phyloP scores from a whole-genome alignment of 2,329 filamentous ascomycete genomes.

The Claviceps humidiphila region DNA sequence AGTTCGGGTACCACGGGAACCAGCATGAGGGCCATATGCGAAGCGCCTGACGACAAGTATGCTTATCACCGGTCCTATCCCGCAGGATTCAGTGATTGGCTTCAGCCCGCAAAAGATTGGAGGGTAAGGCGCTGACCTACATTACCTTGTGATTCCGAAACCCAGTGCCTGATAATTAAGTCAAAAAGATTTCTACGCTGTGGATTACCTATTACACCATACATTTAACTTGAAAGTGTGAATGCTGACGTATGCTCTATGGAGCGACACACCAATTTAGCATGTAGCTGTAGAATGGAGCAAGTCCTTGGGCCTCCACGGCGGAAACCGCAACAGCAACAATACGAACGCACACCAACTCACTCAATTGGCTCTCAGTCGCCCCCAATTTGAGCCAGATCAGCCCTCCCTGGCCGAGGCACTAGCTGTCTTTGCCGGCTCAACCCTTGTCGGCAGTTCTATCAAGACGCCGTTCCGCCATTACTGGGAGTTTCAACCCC shows the following conservation, averaged over 20 bases:
- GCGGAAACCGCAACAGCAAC: slow-evolving; percentile 39
- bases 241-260: not conserved
- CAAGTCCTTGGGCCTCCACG: slow-evolving; percentile 39
- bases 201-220: not conserved
- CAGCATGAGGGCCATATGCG: slow-evolving; percentile 46
- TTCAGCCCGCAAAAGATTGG: slow-evolving; percentile 34
- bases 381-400: slow-evolving; percentile 28
- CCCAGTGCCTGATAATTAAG: not conserved
- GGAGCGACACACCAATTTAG: slow-evolving; percentile 9
- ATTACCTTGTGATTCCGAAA: not conserved
- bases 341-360: slow-evolving; percentile 44
- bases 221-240: not conserved
- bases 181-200: not conserved
- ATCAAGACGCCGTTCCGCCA: slow-evolving; percentile 47
- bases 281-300: slow-evolving; percentile 42
- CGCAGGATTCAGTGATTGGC: slow-evolving; percentile 15
- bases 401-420: slow-evolving; percentile 62
- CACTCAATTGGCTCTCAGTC: slow-evolving; percentile 36
- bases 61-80: slow-evolving; percentile 37
- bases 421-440: slow-evolving; percentile 54
- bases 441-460: slow-evolving; percentile 49
- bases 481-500: slow-evolving; percentile 29
- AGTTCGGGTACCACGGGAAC: slow-evolving; percentile 45
- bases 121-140: slow-evolving; percentile 15
- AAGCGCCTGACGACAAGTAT: slow-evolving; percentile 38